Evolutionary conservation across 306 rosid genomes (phyloP), one percentile per base, ranked within the genome.

Genomic region (Castanea sativa): DNA sequence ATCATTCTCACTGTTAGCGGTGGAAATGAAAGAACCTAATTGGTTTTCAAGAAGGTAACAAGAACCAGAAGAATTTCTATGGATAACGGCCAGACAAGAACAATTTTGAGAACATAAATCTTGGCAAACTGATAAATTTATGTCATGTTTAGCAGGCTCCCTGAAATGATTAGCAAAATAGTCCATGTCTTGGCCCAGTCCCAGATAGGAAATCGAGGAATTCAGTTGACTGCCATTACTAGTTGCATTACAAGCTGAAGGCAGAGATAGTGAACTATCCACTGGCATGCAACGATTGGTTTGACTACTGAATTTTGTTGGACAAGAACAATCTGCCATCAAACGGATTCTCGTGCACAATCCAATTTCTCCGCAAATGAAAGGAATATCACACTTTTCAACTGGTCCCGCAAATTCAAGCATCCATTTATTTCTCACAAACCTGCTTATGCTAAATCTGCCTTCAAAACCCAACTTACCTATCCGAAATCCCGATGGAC

Each of bases 71-170:
- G 91, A 78, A 69, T 80, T 90, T 65, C 63, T 69, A 84, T 80
- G 83, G 76, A 88, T 90, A 84, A 92, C 13, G 69, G 92, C 99
- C 65, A 89, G 76, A 87, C 99, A 94, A 45, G 92, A 91, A 83
- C 99, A 94, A 73, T 85, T 80, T 32, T 65, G 32, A 13, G 90
- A 87, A 83, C 99, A 94, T 57, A 83, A 71, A 74, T 73, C 83
- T 86, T 91, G 91, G 58, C 99, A 94, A 59, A 20, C 51, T 25
- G 89, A 85, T 75, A 88, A 71, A 71, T 84, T 80, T 84, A 76
- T 88, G 25, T 80, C 87, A 73, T 85, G 63, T 45, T 58, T 60
- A 57, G 77, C 57, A 11, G 91, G 92, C 74, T 80, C 84, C n/a
- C 86, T 79, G 86, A 87, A 92, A 63, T 78, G 19, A 73, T 52